Evolutionary conservation across 441 rosid species (phyloP), one percentile per base, ranked within the genome.

Genomic region (Bruguiera hainesii): DNA sequence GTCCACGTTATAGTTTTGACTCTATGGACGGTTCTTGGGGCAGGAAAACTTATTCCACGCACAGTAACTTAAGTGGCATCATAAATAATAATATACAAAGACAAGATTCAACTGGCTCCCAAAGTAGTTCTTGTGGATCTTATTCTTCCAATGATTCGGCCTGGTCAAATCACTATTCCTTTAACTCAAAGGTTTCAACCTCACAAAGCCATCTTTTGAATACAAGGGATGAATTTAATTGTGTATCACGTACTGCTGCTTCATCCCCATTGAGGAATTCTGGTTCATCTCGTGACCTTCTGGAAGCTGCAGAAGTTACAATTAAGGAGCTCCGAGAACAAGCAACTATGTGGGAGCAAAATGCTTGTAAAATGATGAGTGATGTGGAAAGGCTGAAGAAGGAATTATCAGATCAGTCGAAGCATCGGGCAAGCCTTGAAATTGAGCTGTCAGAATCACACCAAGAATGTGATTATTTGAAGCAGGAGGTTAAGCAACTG

Each of bases 291-390:
- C 83, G 76, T 71, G 84, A 81, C 46, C 46, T 37, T 63, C 57
- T 74, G 26, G 87, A 84, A 74, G 79, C 84, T 72, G 80, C 82
- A 26, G 84, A 81, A 77, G 64, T 58, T 63, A 78, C 78, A 26
- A 82, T 80, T 61, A 84, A 83, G 74, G 91, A 84, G 75, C 84
- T 80, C 55, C 73, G 76, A 20, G 86, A 82, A 30, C 86, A 87
- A 69, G 85, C 87, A 15, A 79, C 77, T 72, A 83, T 80, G 88
- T 83, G 89, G 89, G 92, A 87, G 72, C 79, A 76, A 73, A 87
- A 83, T 69, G 86, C 89, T 70, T 73, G 79, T 25, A 82, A 81
- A 76, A 61, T 81, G 29, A 80, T 68, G 85, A 25, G 10, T 69
- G 84, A 87, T 75, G 35, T 78, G 68, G 92, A 87, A 75, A 79